A percentile compares a stretch with the other conserved stretches of the same genome.
phyloP scores from a whole-genome alignment of 1,284 basidiomycete genomes.

The Irpex lacteus region DNA sequence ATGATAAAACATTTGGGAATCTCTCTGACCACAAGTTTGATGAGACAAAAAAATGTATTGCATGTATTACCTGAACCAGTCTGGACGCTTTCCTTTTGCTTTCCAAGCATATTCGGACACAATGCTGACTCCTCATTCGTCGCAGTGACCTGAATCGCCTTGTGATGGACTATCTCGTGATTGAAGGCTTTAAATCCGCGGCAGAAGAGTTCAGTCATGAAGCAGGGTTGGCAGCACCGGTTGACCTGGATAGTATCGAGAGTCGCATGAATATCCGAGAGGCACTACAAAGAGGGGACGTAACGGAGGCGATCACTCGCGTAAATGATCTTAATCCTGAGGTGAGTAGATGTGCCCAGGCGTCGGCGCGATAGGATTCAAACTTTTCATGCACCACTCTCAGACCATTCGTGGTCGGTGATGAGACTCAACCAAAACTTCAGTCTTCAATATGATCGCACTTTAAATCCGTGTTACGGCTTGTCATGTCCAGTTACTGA shows the following conservation, averaged over 20 bases:
- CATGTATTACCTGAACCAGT: slow-evolving; percentile 78
- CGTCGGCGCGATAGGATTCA: slow-evolving; percentile 62
- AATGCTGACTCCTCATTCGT: slow-evolving; percentile 32
- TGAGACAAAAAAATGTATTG: slow-evolving; percentile 54
- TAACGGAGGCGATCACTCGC: slow-evolving; percentile 89
- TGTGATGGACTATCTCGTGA: slow-evolving; percentile 98
- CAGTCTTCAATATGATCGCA: slow-evolving; percentile 88
- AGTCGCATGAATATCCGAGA: slow-evolving; percentile 93
- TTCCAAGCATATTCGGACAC: slow-evolving; percentile 21
- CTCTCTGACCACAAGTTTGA: slow-evolving; percentile 73
- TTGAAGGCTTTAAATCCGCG: slow-evolving; percentile 95
- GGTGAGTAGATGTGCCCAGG: slow-evolving; percentile 53
- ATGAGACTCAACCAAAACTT: slow-evolving; percentile 79
- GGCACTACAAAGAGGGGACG: slow-evolving; percentile 90
- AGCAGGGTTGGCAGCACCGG: slow-evolving; percentile 70
- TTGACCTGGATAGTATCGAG: slow-evolving; percentile 91
- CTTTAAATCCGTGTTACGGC: slow-evolving; percentile 12
- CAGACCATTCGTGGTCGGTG: slow-evolving; percentile 72
- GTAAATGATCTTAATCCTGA: slow-evolving; percentile 97
- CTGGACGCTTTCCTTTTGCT: slow-evolving; percentile 14
- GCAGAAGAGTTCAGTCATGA: slow-evolving; percentile 94
- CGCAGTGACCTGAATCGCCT: slow-evolving; percentile 89
- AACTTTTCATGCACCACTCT: slow-evolving; percentile 99
- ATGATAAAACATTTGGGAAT: slow-evolving; percentile 80
- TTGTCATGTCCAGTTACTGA: slow-evolving; percentile 15